phyloP scores from a whole-genome alignment of 306 rosid species.

The Quercus ilex region DNA sequence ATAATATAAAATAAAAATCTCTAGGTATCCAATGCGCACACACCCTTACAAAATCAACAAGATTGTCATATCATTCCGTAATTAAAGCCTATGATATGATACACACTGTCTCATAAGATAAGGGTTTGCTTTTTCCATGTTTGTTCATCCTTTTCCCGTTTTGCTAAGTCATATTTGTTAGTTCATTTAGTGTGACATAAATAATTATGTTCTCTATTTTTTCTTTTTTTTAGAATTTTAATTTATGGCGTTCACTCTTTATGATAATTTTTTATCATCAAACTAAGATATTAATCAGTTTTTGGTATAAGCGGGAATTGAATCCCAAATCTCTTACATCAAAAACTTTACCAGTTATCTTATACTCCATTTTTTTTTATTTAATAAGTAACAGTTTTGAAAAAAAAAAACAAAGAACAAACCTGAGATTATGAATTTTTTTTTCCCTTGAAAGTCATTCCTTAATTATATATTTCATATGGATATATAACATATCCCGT shows the following conservation, averaged over 20 bases:
- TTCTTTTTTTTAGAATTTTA: no score
- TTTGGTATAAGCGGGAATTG: no score
- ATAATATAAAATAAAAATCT: no score
- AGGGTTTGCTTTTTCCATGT: background rate
- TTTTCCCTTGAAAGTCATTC: background rate
- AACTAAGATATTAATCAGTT: no score
- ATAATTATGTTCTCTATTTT: background rate
- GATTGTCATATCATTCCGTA: background rate
- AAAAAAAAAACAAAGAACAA: background rate
- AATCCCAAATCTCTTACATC: no score
- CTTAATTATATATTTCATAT: background rate
- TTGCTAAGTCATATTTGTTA: no score
- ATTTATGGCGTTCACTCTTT: accelerated
- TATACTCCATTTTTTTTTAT: background rate
- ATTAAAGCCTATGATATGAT: background rate
- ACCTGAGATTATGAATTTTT: background rate
- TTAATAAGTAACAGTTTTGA: no score
- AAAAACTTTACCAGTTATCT: background rate
- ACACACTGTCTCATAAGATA: background rate
- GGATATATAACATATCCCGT: background rate
- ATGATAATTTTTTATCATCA: no score
- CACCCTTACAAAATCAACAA: background rate
- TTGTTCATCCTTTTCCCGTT: background rate
- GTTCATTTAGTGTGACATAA: no score
- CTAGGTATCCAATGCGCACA: background rate